Evolutionary conservation across 805 yeast species (phyloP).

Genomic region (Metschnikowia similis): DNA sequence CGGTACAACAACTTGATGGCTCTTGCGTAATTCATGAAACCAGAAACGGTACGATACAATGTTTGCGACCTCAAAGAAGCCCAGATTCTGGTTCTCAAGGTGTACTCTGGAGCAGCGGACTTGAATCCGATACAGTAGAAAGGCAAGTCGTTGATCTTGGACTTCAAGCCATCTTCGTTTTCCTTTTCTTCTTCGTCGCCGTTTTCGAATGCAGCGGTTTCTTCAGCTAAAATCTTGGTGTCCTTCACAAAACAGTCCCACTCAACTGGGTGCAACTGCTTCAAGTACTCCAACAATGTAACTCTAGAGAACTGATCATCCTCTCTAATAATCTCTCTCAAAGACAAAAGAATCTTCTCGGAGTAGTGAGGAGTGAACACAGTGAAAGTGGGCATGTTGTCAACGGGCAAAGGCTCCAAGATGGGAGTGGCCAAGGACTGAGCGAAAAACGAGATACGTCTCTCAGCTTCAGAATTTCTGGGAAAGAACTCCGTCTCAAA

Average conservation of each 20-base stretch:
- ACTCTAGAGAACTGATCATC: constrained; percentile 58
- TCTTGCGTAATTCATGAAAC: constrained; percentile 46
- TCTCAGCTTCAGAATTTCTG: constrained; percentile 94
- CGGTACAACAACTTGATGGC: constrained; percentile 43
- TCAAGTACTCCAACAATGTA: constrained; percentile 52
- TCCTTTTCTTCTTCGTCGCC: constrained; percentile 42
- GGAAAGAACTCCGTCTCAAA: constrained; percentile 98
- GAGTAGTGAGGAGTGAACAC: constrained; percentile 84
- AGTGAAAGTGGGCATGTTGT: constrained; percentile 98
- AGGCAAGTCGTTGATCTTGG: constrained; percentile 63
- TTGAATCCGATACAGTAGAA: constrained; percentile 46
- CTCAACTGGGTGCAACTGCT: constrained; percentile 52
- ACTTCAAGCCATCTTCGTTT: constrained; percentile 63
- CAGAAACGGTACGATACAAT: constrained; percentile 43
- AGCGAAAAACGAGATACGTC: constrained; percentile 99
- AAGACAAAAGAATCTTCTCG: constrained; percentile 71
- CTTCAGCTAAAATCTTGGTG: constrained; percentile 52
- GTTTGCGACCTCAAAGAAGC: constrained; percentile 46
- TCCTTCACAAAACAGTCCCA: constrained; percentile 57
- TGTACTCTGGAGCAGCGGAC: constrained; percentile 45
- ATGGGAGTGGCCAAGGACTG: constrained; percentile 98
- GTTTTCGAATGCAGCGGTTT: constrained; percentile 72
- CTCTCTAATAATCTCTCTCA: constrained; percentile 76
- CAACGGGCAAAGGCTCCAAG: constrained; percentile 98
- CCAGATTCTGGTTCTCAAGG: constrained; percentile 46